A percentile compares a stretch with the other conserved stretches of the same genome.
Conservation (phyloP, 768 basidiomycete species). For the Omphalotus guepiniiformis region DNA sequence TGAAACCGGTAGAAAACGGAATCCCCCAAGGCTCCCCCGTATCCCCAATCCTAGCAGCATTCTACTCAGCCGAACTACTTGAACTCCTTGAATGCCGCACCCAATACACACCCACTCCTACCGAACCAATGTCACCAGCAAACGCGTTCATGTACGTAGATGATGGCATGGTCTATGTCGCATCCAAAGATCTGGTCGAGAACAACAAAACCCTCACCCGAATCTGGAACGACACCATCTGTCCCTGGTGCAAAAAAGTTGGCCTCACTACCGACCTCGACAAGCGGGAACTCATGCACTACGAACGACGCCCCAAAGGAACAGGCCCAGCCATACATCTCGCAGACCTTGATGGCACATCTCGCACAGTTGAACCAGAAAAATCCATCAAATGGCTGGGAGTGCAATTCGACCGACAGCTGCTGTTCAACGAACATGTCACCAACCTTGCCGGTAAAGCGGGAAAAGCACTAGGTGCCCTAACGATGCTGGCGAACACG, state of each 20-base stretch:
- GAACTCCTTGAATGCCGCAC: slow-evolving; percentile 15
- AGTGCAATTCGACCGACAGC: slow-evolving; percentile 27
- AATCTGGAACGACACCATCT: slow-evolving; percentile 11
- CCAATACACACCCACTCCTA: neutral
- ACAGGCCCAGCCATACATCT: slow-evolving; percentile 14
- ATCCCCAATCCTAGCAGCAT: slow-evolving; percentile 23
- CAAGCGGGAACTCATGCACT: slow-evolving; percentile 27
- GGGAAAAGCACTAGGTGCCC: slow-evolving; percentile 10
- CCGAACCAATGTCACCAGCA: neutral
- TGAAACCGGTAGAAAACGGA: neutral
- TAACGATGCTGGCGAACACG: slow-evolving; percentile 11
- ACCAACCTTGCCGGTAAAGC: slow-evolving; percentile 21
- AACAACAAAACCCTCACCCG: slow-evolving; percentile 16
- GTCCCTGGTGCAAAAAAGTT: slow-evolving; percentile 13
- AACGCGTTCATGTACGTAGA: slow-evolving; percentile 26
- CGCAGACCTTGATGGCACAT: neutral
- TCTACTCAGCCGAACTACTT: slow-evolving; percentile 21
- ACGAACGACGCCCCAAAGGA: slow-evolving; percentile 8
- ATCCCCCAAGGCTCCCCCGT: slow-evolving; percentile 9
- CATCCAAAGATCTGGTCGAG: slow-evolving; percentile 19
- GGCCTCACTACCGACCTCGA: slow-evolving; percentile 17
- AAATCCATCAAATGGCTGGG: slow-evolving; percentile 28
- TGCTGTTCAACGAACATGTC: slow-evolving; percentile 28
- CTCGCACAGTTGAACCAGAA: slow-evolving; percentile 4
- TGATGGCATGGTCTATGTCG: slow-evolving; percentile 25